Conservation (phyloP, 352 stramenopile genomes). For the Phytophthora hybrid region DNA sequence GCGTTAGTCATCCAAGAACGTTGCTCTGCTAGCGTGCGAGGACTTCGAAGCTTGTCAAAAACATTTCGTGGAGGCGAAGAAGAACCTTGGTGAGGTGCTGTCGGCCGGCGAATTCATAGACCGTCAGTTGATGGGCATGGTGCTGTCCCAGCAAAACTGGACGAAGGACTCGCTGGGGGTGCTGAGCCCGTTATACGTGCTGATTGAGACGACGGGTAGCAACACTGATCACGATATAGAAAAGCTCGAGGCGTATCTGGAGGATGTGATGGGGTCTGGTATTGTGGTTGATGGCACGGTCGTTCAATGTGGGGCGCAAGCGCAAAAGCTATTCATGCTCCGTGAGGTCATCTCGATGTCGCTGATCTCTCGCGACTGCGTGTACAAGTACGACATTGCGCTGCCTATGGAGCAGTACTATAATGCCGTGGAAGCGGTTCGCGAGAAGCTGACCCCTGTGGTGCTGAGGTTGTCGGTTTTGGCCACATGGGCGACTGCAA, state of each 20-base stretch:
- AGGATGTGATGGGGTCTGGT: constrained; percentile 72
- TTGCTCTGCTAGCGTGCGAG: constrained; percentile 92
- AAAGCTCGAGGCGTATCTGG: constrained; percentile 91
- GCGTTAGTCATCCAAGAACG: constrained; percentile 77
- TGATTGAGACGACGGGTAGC: constrained; percentile 97
- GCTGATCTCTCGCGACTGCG: constrained; percentile 85
- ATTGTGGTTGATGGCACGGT: constrained; percentile 93
- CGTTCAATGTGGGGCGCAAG: constrained; percentile 92
- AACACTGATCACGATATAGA: constrained; percentile 92
- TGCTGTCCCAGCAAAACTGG: constrained; percentile 75
- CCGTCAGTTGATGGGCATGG: constrained; percentile 86
- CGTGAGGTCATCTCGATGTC: constrained; percentile 95
- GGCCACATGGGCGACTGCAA: constrained; percentile 97
- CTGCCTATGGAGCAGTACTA: constrained; percentile 94
- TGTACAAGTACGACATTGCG: constrained; percentile 99
- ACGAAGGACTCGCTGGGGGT: constrained; percentile 74
- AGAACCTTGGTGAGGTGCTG: constrained; percentile 93
- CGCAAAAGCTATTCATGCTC: constrained; percentile 94
- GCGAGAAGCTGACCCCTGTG: constrained; percentile 55
- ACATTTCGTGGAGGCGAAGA: constrained; percentile 86
- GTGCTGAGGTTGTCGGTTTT: constrained; percentile 85
- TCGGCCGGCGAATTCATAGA: constrained; percentile 98
- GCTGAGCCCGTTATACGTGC: constrained; percentile 91
- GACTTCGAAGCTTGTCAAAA: constrained; percentile 88
- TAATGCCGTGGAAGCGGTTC: constrained; percentile 87